A percentile compares a stretch with the other conserved stretches of the same genome.
These are phyloP conservation scores for Ilyonectria robusta DNA, from an alignment of 2,329 filamentous ascomycete genomes.

Conservation along the genomic window DNA sequence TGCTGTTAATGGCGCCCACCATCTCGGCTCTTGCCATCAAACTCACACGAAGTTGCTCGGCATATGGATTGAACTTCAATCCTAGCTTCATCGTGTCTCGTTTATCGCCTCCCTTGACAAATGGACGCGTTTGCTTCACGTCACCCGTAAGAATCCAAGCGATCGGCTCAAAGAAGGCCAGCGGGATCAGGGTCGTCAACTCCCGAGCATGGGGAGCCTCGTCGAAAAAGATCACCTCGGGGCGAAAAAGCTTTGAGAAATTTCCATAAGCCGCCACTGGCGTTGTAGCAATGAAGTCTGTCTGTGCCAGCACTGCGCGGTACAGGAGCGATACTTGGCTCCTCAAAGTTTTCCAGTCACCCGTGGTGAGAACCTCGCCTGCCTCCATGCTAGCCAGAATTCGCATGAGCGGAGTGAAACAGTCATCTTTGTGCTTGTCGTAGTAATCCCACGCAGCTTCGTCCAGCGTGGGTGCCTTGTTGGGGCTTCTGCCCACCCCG, in stretches of 20 bases:
- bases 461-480: constrained; percentile 57
- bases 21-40: constrained; percentile 57
- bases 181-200: constrained; percentile 60
- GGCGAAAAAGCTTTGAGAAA: constrained; percentile 73
- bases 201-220: constrained; percentile 69
- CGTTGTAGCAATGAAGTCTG: constrained; percentile 63
- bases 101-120: constrained; percentile 50
- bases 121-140: constrained; percentile 61
- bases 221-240: constrained; percentile 89
- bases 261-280: constrained; percentile 58
- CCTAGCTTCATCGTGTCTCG: constrained; percentile 35
- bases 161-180: constrained; percentile 59
- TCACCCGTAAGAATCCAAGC: constrained; percentile 64
- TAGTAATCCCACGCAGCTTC: constrained; percentile 60
- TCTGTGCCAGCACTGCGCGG: constrained; percentile 52
- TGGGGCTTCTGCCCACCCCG: constrained; percentile 26
- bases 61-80: constrained; percentile 50
- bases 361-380: constrained; percentile 44
- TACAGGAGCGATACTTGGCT: constrained; percentile 55
- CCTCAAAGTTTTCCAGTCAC: constrained; percentile 50
- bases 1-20: constrained; percentile 50
- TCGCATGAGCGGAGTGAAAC: constrained; percentile 53
- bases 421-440: constrained; percentile 48
- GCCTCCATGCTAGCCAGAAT: constrained; percentile 53
- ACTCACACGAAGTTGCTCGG: constrained; percentile 52